phyloP scores from a whole-genome alignment of 2,329 filamentous ascomycete genomes.

The Penicillium sp. region DNA sequence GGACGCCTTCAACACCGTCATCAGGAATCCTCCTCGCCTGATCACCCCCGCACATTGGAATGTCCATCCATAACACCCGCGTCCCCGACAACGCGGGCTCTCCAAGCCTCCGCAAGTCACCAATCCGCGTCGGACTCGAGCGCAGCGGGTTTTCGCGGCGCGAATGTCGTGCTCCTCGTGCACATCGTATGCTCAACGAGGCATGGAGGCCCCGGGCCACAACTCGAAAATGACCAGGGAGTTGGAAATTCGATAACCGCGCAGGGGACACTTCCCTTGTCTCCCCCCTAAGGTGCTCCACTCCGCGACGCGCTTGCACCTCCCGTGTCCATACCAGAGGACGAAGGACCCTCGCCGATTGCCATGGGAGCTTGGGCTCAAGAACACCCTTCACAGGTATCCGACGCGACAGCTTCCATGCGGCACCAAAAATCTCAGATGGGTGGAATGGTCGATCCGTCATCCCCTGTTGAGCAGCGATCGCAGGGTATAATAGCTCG shows the following conservation, averaged over 20 bases:
- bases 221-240: no score
- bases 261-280: no score
- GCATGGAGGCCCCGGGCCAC: no score
- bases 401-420: conserved; percentile 13
- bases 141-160: no score
- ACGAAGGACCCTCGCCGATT: no score
- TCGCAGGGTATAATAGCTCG: conserved; percentile 21
- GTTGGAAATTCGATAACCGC: no score
- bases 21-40: conserved; percentile 13
- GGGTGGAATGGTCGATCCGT: conserved; percentile 19
- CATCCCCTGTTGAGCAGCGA: conserved; percentile 14
- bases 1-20: conserved; percentile 11
- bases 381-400: conserved; percentile 5
- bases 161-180: no score
- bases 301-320: not conserved
- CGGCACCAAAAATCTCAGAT: conserved; percentile 14
- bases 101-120: not conserved
- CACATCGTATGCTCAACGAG: no score
- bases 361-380: no score
- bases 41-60: conserved; percentile 12
- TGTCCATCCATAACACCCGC: conserved; percentile 21
- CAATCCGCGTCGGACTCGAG: no score
- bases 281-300: not conserved
- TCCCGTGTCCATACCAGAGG: conserved; percentile 3
- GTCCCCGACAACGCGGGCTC: conserved; percentile 13